These are phyloP conservation scores for Podospora anserina DNA, from an alignment of 495 filamentous ascomycete genomes.

Conservation along the genomic window DNA sequence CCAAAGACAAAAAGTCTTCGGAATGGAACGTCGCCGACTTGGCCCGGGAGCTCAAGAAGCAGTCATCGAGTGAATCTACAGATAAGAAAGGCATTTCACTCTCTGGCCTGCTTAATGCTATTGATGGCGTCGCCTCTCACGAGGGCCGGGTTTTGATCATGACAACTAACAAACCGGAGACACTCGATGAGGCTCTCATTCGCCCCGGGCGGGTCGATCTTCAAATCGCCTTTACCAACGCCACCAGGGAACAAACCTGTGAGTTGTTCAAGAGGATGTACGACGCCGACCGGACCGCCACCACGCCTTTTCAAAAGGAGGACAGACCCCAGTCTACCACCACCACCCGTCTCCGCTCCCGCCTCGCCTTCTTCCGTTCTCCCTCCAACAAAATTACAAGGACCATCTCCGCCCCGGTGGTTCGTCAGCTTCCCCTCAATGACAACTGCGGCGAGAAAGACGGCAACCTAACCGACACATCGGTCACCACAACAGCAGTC, in stretches of 20 bases:
- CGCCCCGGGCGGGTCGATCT: constrained; percentile 74
- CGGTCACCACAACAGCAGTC: constrained; percentile 17
- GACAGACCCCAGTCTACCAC: background rate
- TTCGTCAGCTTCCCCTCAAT: background rate
- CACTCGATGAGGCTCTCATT: constrained; percentile 70
- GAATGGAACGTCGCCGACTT: constrained; percentile 38
- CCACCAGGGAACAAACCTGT: constrained; percentile 57
- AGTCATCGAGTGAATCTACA: constrained; percentile 19
- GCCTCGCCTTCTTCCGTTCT: constrained; percentile 7
- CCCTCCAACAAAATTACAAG: constrained; percentile 7
- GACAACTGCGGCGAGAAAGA: constrained; percentile 1
- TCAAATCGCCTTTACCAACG: constrained; percentile 65
- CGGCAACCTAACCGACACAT: constrained; percentile 20
- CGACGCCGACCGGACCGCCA: constrained; percentile 39
- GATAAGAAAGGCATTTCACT: constrained; percentile 58
- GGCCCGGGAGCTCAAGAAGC: constrained; percentile 34
- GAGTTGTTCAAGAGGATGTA: constrained; percentile 76
- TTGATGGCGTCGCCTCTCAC: constrained; percentile 78
- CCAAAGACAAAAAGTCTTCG: constrained; percentile 19
- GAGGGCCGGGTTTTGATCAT: constrained; percentile 80
- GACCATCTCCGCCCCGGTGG: background rate
- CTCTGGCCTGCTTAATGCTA: constrained; percentile 76
- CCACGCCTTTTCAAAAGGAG: background rate
- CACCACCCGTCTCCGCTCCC: background rate
- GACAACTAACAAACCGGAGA: constrained; percentile 77